phyloP scores from a whole-genome alignment of 1,139 yeast genomes.

The Kodamaea arcana region DNA sequence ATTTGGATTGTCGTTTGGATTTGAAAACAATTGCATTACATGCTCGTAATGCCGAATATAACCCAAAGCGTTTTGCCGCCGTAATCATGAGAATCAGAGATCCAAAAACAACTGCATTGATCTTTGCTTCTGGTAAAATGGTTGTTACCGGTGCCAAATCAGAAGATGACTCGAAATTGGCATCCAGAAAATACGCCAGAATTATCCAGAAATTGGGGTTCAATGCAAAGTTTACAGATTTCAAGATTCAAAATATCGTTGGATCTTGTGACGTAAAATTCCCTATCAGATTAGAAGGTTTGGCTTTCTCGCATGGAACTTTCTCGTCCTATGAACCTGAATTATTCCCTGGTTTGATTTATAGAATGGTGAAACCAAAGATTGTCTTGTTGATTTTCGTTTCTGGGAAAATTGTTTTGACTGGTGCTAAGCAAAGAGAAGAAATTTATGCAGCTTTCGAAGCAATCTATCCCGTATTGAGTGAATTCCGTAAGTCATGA shows the following conservation, averaged over 20 bases:
- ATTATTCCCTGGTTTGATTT: slow-evolving; percentile 94
- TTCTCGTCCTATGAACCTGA: slow-evolving; percentile 99
- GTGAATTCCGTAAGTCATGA: slow-evolving; percentile 89
- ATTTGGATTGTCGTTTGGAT: slow-evolving; percentile 92
- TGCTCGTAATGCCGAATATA: slow-evolving; percentile 98
- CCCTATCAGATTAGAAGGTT: slow-evolving; percentile 95
- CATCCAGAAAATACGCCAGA: slow-evolving; percentile 96
- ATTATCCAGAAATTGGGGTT: slow-evolving; percentile 97
- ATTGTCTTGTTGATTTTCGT: slow-evolving; percentile 94
- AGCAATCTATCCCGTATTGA: slow-evolving; percentile 95
- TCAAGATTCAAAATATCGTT: slow-evolving; percentile 95
- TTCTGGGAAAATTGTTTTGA: slow-evolving; percentile 93
- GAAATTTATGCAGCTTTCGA: slow-evolving; percentile 98
- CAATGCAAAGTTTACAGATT: slow-evolving; percentile 92
- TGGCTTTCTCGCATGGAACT: slow-evolving; percentile 97
- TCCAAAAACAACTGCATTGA: slow-evolving; percentile 96
- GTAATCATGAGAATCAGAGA: slow-evolving; percentile 99
- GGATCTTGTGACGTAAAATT: slow-evolving; percentile 98
- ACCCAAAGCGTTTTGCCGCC: slow-evolving; percentile 97
- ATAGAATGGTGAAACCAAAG: slow-evolving; percentile 99
- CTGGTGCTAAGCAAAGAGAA: slow-evolving; percentile 99
- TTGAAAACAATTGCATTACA: slow-evolving; percentile 95
- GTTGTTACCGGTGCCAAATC: slow-evolving; percentile 99
- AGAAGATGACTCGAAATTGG: slow-evolving; percentile 95
- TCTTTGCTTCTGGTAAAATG: slow-evolving; percentile 98